phyloP scores from a whole-genome alignment of 1,284 basidiomycete species.

The Cystodermella granulosa region DNA sequence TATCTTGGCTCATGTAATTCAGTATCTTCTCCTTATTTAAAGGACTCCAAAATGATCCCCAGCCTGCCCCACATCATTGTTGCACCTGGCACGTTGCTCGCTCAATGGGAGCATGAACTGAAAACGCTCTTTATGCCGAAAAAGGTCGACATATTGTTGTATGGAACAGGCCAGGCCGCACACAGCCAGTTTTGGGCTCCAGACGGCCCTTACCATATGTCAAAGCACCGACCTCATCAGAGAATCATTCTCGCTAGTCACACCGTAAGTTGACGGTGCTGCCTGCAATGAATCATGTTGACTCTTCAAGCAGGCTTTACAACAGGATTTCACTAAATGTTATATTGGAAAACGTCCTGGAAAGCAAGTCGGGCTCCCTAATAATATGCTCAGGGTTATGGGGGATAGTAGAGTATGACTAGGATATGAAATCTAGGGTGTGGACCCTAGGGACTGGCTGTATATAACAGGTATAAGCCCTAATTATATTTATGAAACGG shows the following conservation, averaged over 20 bases:
- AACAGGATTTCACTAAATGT: slow-evolving; percentile 11
- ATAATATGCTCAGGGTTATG: slow-evolving; percentile 11
- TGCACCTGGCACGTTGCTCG: slow-evolving; percentile 23
- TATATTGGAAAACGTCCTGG: not conserved
- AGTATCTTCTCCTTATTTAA: slow-evolving; percentile 16
- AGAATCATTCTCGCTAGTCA: slow-evolving; percentile 25
- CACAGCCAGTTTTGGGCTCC: slow-evolving; percentile 21
- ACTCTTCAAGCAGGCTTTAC: slow-evolving; percentile 10
- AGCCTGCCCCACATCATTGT: slow-evolving; percentile 23
- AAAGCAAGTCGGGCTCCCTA: slow-evolving; percentile 10
- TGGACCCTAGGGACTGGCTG: slow-evolving; percentile 28
- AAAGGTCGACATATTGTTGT: slow-evolving; percentile 24
- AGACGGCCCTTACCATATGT: slow-evolving; percentile 14
- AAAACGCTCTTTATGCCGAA: slow-evolving; percentile 14
- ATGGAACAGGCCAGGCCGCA: slow-evolving; percentile 8
- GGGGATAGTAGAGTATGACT: slow-evolving; percentile 20
- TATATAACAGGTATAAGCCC: slow-evolving; percentile 15
- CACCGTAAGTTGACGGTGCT: slow-evolving; percentile 18
- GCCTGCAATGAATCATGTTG: slow-evolving; percentile 1
- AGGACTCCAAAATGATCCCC: slow-evolving; percentile 5
- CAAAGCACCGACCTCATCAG: slow-evolving; percentile 14
- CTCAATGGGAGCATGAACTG: slow-evolving; percentile 25
- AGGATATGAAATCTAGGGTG: slow-evolving; percentile 26
- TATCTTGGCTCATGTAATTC: not conserved
- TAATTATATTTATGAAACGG: slow-evolving; percentile 17